Evolutionary conservation across 2,329 filamentous ascomycete species (phyloP), one percentile per base, ranked within the genome.

Genomic region (Aureobasidium melanogenum): DNA sequence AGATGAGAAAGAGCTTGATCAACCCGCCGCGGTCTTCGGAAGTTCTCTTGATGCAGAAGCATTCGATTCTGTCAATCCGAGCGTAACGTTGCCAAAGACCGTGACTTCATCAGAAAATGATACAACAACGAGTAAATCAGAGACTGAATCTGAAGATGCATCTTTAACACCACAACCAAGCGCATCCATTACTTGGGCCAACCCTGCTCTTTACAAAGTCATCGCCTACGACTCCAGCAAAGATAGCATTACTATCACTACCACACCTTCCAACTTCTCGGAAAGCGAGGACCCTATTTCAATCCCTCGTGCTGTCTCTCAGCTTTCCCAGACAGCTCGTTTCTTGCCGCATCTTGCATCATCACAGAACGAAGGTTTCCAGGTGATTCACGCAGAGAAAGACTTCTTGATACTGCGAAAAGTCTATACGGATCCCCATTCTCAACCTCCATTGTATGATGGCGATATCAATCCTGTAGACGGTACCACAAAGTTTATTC

Each of bases 401-500:
- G 80, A 89, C 64, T 77, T 88, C 5, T 77, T 89, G 28, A 80
- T 90, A 4, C 87, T 89, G 68, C 84, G 84, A 64, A 86, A 87
- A 71, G 79, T 83, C 4, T 76, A 78, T 7, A 67, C 73, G 3
- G 67, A 41, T 10, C 32, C 44, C 1, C 3, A 3, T 17, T 22
- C 61, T 52, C 65, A 56, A 52, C 63, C 7, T 10, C 67, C 32
- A 50, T 56, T 12, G 14, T 55, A 19, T 34, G 50, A 46, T 22
- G 34, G 15, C 10, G 9, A 52, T 64, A 32, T 84, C 65, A 87
- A 87, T 66, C 84, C 85, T 0, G 84, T 88, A 39, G 76, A 79
- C 64, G 76, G 75, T 3, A 79, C 71, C 2, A 57, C 67, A 19
- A 56, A 52, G 50, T 50, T 62, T 34, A 15, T 10, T 54, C 63